phyloP scores from a whole-genome alignment of 2,329 filamentous ascomycete genomes.

The Aspergillus thermomutatus region DNA sequence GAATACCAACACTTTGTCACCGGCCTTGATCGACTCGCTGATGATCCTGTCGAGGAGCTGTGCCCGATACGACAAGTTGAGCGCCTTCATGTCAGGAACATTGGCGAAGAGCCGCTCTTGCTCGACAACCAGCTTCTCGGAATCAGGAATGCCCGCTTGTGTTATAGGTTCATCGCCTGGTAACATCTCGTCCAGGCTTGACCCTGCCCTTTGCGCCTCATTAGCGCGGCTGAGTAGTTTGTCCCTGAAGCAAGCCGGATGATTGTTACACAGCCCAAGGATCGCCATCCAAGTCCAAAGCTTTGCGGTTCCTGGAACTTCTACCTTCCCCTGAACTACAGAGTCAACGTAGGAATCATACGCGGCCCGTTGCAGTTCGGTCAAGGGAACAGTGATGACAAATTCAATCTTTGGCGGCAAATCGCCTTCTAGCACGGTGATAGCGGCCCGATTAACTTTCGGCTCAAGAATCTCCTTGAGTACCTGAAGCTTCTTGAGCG shows the following conservation, averaged over 20 bases:
- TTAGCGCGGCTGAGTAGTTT: conserved; percentile 46
- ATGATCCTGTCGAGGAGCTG: conserved; percentile 67
- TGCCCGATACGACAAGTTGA: conserved; percentile 65
- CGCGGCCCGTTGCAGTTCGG: conserved; percentile 58
- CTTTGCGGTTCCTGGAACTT: conserved; percentile 39
- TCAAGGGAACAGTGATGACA: conserved; percentile 70
- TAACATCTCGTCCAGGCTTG: conserved; percentile 9
- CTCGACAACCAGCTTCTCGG: conserved; percentile 30
- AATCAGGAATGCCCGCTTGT: conserved; percentile 33
- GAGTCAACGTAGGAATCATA: conserved; percentile 57
- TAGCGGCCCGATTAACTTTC: conserved; percentile 74
- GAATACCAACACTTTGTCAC: conserved; percentile 79
- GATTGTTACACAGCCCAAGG: conserved; percentile 56
- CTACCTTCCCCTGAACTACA: conserved; percentile 29
- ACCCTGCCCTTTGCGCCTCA: conserved; percentile 12
- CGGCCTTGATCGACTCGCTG: conserved; percentile 55
- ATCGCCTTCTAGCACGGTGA: conserved; percentile 62
- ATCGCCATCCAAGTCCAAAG: conserved; percentile 56
- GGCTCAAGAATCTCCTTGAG: conserved; percentile 70
- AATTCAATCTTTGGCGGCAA: conserved; percentile 79
- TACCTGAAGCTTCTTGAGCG: conserved; percentile 64
- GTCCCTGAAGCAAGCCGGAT: conserved; percentile 52
- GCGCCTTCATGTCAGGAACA: conserved; percentile 37
- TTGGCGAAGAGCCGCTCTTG: conserved; percentile 28
- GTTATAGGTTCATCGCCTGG: conserved; percentile 33